Evolutionary conservation across 148 eudicot species (phyloP).

Genomic region (Rhododendron henanense): DNA sequence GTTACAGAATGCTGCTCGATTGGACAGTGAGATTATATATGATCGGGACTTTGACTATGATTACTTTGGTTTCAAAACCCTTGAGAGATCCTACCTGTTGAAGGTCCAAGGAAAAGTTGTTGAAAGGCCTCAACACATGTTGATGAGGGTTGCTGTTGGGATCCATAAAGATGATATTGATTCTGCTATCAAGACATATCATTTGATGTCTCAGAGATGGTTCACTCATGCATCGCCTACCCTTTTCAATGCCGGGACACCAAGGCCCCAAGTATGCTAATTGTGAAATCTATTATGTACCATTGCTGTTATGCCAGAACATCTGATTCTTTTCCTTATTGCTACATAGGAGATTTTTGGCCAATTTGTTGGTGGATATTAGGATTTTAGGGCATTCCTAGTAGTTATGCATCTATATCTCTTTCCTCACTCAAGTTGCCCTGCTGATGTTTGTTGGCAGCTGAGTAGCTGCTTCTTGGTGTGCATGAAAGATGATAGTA

Average conservation of each 20-base stretch:
- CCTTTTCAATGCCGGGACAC: conserved; percentile 92
- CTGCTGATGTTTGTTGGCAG: conserved; percentile 37
- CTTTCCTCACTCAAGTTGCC: not conserved
- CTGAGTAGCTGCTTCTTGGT: conserved; percentile 95
- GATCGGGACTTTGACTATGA: conserved; percentile 97
- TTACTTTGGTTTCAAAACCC: conserved; percentile 94
- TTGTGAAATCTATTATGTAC: not conserved
- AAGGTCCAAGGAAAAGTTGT: conserved; percentile 75
- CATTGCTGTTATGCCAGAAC: not conserved
- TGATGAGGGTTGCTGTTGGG: conserved; percentile 96
- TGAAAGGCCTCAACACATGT: conserved; percentile 96
- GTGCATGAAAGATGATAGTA: conserved; percentile 94
- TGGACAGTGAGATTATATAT: conserved; percentile 95
- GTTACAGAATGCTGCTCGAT: conserved; percentile 76
- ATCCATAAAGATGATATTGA: conserved; percentile 92
- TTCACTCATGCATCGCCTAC: conserved; percentile 99
- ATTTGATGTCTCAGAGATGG: conserved; percentile 95
- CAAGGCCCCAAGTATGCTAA: conserved; percentile 78
- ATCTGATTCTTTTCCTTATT: not conserved
- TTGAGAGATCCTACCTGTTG: conserved; percentile 88
- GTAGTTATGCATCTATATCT: not conserved
- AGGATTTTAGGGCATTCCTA: not conserved
- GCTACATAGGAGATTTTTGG: not conserved
- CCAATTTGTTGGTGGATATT: not conserved
- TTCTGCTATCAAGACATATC: conserved; percentile 75